phyloP scores from a whole-genome alignment of 352 stramenopile genomes.

The Plasmopara viticola region DNA sequence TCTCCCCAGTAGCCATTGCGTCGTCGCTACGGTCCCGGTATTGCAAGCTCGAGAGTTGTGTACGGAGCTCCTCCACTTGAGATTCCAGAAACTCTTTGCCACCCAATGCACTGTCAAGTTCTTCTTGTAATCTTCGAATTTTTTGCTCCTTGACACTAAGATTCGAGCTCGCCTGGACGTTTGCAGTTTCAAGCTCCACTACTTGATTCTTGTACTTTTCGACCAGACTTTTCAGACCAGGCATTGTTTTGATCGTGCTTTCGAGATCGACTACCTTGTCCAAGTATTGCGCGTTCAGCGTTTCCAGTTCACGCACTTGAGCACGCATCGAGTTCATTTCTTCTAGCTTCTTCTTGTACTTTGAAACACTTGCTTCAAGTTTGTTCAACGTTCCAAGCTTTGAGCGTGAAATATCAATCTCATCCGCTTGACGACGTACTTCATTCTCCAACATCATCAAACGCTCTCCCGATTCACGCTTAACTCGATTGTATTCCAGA shows the following conservation, averaged over 20 bases:
- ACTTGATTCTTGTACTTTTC: conserved; percentile 88
- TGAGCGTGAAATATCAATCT: conserved; percentile 82
- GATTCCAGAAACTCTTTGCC: conserved; percentile 84
- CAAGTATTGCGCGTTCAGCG: conserved; percentile 70
- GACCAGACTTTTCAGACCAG: conserved; percentile 64
- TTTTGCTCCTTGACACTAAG: conserved; percentile 81
- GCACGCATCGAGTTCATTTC: conserved; percentile 76
- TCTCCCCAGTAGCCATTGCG: conserved; percentile 27
- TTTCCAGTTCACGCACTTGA: conserved; percentile 75
- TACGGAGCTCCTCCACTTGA: conserved; percentile 72
- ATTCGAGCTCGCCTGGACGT: conserved; percentile 71
- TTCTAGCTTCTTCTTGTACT: conserved; percentile 85
- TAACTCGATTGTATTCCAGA: conserved; percentile 60
- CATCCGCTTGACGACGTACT: conserved; percentile 77
- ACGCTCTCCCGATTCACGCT: conserved; percentile 66
- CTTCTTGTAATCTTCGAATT: conserved; percentile 73
- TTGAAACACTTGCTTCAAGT: conserved; percentile 67
- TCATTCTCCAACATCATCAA: conserved; percentile 81
- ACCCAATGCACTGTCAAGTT: conserved; percentile 70
- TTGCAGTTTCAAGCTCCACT: conserved; percentile 76
- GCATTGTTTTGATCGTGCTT: conserved; percentile 83
- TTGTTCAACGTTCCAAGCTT: conserved; percentile 77
- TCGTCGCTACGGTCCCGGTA: conserved; percentile 38
- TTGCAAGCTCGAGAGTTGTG: conserved; percentile 54
- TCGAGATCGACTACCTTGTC: conserved; percentile 83